Evolutionary conservation across 768 basidiomycete species (phyloP), one percentile per base, ranked within the genome.

Genomic region (Gautieria morchelliformis): DNA sequence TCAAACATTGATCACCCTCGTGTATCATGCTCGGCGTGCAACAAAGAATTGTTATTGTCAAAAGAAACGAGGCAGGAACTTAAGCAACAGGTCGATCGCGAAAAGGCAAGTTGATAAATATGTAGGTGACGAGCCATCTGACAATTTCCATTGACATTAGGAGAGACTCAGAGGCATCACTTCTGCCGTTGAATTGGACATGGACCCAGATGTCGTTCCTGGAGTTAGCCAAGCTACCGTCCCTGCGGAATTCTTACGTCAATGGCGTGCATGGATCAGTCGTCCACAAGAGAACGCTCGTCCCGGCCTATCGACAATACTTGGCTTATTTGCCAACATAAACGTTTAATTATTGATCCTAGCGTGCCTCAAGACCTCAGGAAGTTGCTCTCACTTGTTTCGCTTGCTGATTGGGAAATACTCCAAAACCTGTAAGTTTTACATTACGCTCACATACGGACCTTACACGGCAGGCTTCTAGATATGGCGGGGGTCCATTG

Each of bases 191-290:
- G 33, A 50, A 32, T 33, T 48, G 19, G 56, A 9, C 5, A n/a
- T 37, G 12, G 44, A 57, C 7, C 47, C 56, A 14, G 24, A 47
- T 15, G 15, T 37, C 27, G 17, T 19, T 37, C 56, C 32, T 33
- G 56, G 45, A 9, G 47, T 57, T 32, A 20, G 46, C 20, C 45
- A 77, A 62, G 83, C 82, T 11, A 70, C 88, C 41, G 68, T 88
- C 41, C 78, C 85, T 8, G 70, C 77, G 32, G 72, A 72, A 2
- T 93, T 91, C 65, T 69, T 85, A 50, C 81, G 76, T 27, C 63
- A 71, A 40, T 93, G 91, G 91, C 74, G 75, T 55, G 74, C 76
- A 56, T 93, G 91, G 91, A 64, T 84, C 7, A 71, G 71, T 53
- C 77, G 76, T 53, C 85, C 85, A 15, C 69, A 73, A 7, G 78